Base-by-base conservation (phyloP, 768 basidiomycete species). In the Amylocystis lapponica region DNA sequence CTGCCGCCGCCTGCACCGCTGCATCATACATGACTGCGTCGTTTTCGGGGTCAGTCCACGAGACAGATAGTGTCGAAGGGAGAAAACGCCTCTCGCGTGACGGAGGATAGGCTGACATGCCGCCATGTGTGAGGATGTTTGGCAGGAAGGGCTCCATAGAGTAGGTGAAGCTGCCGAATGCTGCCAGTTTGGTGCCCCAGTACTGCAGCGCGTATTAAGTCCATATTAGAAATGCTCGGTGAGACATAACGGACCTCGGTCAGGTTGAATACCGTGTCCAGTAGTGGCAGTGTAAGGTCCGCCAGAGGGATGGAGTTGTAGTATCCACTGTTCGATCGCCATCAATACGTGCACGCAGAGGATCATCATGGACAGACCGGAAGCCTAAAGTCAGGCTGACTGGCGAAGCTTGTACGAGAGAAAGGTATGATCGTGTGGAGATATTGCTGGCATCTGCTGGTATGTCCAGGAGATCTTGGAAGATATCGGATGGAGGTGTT, bases 61-160 rank as follows among this genome's bases (percentile, higher is more conserved):
- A 68, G 42, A 63, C 75, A 50, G 47, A 55, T 27, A 64, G 63
- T 57, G 74, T 72, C 27, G 74, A 58, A 9, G 79, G 75, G 6
- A 66, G 64, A 46, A 71, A 64, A 22, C 59, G 56, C 4, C 42
- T 43, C 0, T 53, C 37, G 39, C 75, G 70, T 19, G 59, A 57
- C 10, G 69, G 69, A 2, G 76, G 78, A 56, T 69, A 79, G 3
- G 78, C 78, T 16, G 74, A 48, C 20, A 50, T 55, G 21, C 57
- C 39, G 27, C 55, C 67, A 46, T 71, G 70, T 6, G 60, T 59
- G 47, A 69, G 69, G 40, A 71, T 43, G 37, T 52, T 51, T 0
- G 72, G 57, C 2, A 76, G 61, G 64, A 79, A 70, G 1, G 75
- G 74, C 43, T 81, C 76, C 32, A 75, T 65, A 36, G 66, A 69